These are phyloP conservation scores for Diplocarpon rosae DNA, from an alignment of 2,329 filamentous ascomycete genomes.

Conservation along the genomic window DNA sequence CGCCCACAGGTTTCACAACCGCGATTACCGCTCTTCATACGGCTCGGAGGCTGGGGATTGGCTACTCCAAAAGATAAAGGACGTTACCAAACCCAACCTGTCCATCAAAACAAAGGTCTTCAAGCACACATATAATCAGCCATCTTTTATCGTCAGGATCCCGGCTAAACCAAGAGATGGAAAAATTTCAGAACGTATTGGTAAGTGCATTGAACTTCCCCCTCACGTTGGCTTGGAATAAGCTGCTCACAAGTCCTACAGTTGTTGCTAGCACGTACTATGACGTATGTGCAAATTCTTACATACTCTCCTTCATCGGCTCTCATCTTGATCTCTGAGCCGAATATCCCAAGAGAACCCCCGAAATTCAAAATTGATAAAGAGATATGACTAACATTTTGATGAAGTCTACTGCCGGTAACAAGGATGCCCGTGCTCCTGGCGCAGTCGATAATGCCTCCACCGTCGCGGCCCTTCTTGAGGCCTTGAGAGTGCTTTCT, in stretches of 20 bases:
- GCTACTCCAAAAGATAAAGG: constrained; percentile 6
- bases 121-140: constrained; percentile 7
- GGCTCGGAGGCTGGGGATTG: constrained; percentile 7
- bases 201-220: neutral
- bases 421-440: constrained; percentile 40
- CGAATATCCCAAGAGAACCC: no score
- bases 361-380: no score
- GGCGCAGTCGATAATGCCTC: constrained; percentile 89
- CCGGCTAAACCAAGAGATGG: constrained; percentile 11
- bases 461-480: constrained; percentile 84
- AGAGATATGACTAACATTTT: constrained; percentile 1
- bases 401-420: neutral
- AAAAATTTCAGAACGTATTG: constrained; percentile 5
- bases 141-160: constrained; percentile 10
- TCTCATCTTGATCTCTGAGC: no score
- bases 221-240: no score
- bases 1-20: constrained; percentile 4
- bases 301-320: neutral
- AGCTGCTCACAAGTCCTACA: neutral
- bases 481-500: constrained; percentile 72
- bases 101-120: constrained; percentile 7
- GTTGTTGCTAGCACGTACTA: neutral
- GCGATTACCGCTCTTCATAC: constrained; percentile 8
- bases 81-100: constrained; percentile 6
- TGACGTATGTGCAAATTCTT: neutral